Evolutionary conservation across 352 stramenopile genomes (phyloP).

Genomic region (Phytophthora cajani): DNA sequence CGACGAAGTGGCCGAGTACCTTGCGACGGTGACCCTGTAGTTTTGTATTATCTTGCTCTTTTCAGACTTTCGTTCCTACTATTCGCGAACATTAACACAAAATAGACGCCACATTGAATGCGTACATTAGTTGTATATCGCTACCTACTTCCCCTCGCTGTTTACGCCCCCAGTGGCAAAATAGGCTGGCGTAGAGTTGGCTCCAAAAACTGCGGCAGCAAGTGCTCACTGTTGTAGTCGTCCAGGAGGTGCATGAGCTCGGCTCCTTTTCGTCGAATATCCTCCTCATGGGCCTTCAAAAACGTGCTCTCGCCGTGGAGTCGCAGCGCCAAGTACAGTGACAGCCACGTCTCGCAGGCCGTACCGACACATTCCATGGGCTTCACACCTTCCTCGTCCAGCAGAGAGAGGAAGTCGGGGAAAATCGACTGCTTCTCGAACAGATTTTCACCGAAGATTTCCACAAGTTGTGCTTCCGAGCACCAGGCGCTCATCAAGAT

Average conservation of each 20-base stretch:
- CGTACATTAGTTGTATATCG: too few relatives aligned
- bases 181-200: conserved; percentile 26
- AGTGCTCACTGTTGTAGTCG: conserved; percentile 43
- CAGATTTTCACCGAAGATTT: conserved; percentile 46
- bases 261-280: conserved; percentile 27
- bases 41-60: conserved; percentile 22
- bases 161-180: conserved; percentile 16
- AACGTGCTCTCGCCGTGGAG: conserved; percentile 27
- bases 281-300: conserved; percentile 24
- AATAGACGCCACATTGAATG: conserved; percentile 6
- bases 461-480: conserved; percentile 24
- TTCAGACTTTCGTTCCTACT: not conserved
- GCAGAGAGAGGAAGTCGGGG: conserved; percentile 32
- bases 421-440: conserved; percentile 42
- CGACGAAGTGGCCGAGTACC: conserved; percentile 71
- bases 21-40: conserved; percentile 48
- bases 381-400: conserved; percentile 46
- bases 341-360: conserved; percentile 42
- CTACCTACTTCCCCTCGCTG: not conserved
- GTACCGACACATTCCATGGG: conserved; percentile 57
- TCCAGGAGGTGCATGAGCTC: conserved; percentile 34
- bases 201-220: conserved; percentile 42
- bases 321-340: conserved; percentile 38
- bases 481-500: conserved; percentile 49
- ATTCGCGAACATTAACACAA: not conserved